Evolutionary conservation across 2,329 filamentous ascomycete species (phyloP).

Genomic region (Orbilia quercus): DNA sequence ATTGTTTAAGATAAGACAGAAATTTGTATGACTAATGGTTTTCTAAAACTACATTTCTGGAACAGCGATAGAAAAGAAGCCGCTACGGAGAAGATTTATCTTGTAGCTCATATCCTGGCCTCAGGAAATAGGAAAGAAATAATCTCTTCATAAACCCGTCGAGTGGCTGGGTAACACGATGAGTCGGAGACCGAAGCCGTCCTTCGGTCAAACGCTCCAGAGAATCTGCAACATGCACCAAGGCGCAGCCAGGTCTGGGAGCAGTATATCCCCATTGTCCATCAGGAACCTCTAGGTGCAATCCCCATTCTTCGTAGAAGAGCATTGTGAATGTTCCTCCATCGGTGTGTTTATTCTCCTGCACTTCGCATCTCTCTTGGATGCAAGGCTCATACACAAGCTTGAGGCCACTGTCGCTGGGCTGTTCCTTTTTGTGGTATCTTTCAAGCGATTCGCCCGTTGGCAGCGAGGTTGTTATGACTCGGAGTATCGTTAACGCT

Average conservation of each 20-base stretch:
- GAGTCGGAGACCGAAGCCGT: conserved; percentile 26
- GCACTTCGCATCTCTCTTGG: conserved; percentile 9
- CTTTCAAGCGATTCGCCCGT: conserved; percentile 14
- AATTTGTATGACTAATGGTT: too few species aligned
- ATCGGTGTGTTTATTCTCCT: conserved; percentile 49
- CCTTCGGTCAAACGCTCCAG: conserved; percentile 27
- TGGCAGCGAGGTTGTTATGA: conserved; percentile 13
- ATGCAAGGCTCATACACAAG: conserved; percentile 40
- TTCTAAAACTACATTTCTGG: too few species aligned
- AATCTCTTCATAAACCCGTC: conserved; percentile 44
- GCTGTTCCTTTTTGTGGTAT: conserved; percentile 19
- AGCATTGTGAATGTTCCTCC: conserved; percentile 36
- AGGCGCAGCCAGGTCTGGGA: conserved; percentile 22
- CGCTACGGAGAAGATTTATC: background rate
- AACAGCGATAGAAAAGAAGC: background rate
- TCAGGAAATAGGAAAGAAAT: conserved; percentile 42
- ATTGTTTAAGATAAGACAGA: too few species aligned
- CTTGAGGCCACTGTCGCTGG: conserved; percentile 41
- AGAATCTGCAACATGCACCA: conserved; percentile 48
- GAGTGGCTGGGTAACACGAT: conserved; percentile 48
- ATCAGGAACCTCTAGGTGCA: conserved; percentile 33
- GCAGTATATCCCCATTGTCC: conserved; percentile 35
- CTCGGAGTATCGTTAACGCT: conserved; percentile 23
- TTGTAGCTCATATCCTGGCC: conserved; percentile 18
- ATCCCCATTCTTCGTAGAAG: conserved; percentile 43